These are phyloP conservation scores for Thalassiosira hispida DNA, from an alignment of 352 stramenopile genomes.

Conservation along the genomic window DNA sequence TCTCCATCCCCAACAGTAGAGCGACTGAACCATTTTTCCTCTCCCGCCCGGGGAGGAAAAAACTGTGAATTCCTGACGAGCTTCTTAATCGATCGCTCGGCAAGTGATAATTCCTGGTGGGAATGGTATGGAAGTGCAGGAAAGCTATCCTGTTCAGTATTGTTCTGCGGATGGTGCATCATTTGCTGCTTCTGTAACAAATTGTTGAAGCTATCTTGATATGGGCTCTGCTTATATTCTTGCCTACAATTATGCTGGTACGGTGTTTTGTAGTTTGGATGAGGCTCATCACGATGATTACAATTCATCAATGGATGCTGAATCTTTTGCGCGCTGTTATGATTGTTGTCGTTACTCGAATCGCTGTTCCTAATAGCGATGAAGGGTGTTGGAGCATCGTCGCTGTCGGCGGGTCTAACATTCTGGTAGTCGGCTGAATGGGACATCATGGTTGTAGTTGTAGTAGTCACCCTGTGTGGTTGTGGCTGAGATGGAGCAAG, in stretches of 20 bases:
- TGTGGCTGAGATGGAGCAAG: background rate
- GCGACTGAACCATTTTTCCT: conserved; percentile 33
- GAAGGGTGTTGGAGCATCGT: background rate
- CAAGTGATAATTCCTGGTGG: conserved; percentile 34
- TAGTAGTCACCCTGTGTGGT: background rate
- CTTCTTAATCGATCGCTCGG: conserved; percentile 38
- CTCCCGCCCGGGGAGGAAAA: conserved; percentile 30
- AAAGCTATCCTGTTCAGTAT: background rate
- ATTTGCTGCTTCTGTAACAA: background rate
- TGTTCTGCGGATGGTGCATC: too few species aligned
- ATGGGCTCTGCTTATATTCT: background rate
- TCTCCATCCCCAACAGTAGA: conserved; percentile 1
- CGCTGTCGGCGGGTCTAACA: background rate
- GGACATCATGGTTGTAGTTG: background rate
- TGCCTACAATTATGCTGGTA: background rate
- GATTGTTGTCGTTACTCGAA: background rate
- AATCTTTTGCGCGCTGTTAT: background rate
- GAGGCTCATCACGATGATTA: background rate
- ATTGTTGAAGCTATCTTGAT: too few species aligned
- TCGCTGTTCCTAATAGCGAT: background rate
- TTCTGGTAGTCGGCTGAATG: background rate
- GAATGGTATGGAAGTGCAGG: conserved; percentile 22
- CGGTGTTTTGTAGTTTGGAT: background rate
- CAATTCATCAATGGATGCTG: background rate
- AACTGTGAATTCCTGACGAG: conserved; percentile 41